Conservation (phyloP, 208 protist species). For the Strigomonas culicis region DNA sequence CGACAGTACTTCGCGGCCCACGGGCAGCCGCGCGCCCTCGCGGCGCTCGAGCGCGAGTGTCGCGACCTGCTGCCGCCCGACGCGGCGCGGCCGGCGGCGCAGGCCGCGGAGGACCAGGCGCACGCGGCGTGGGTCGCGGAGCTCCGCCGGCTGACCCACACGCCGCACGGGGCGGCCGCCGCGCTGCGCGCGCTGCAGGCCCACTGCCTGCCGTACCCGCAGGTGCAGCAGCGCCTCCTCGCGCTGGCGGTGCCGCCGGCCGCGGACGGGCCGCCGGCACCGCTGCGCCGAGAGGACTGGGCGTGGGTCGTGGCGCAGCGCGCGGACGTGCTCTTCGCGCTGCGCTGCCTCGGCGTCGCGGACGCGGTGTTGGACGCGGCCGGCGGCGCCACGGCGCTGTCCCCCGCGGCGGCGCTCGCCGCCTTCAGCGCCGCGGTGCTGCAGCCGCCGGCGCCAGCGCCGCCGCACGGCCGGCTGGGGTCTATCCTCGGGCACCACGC, state of each 20-base stretch:
- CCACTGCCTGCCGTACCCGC: constrained; percentile 8
- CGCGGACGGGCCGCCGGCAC: background rate
- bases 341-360: no score
- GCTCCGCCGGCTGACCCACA: background rate
- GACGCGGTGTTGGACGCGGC: no score
- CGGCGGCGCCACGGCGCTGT: no score
- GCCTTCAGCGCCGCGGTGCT: no score
- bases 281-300: background rate
- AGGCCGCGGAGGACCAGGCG: background rate
- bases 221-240: constrained; percentile 11
- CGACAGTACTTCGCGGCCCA: constrained; percentile 45
- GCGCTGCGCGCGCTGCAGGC: background rate
- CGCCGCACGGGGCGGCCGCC: background rate
- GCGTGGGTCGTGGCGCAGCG: no score
- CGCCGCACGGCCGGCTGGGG: no score
- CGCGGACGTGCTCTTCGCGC: no score
- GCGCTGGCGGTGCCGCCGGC: background rate
- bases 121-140: background rate
- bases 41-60: constrained; percentile 39
- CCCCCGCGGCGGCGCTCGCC: no score
- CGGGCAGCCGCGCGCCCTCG: constrained; percentile 37
- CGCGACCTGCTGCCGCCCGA: constrained; percentile 16
- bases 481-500: no score
- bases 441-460: no score
- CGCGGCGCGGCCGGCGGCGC: background rate